A percentile compares a stretch with the other conserved stretches of the same genome.
Conservation (phyloP, 306 rosid species). For the Vicia villosa region DNA sequence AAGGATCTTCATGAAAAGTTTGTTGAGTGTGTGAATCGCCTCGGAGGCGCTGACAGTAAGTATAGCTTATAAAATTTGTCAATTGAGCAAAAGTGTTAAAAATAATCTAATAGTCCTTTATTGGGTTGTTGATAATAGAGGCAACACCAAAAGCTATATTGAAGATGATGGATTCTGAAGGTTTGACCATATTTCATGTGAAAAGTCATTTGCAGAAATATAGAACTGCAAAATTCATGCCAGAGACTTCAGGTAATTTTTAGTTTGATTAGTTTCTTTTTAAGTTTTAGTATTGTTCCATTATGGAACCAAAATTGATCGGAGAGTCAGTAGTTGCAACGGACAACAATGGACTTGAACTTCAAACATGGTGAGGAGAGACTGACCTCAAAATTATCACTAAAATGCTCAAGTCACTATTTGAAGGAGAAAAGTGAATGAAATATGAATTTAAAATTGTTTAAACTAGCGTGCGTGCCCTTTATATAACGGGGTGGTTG, state of each 20-base stretch:
- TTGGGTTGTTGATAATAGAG: constrained; percentile 46
- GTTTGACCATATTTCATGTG: constrained; percentile 86
- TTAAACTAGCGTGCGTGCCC: too few relatives aligned
- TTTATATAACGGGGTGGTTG: too few relatives aligned
- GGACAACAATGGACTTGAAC: too few relatives aligned
- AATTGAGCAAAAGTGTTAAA: neutral
- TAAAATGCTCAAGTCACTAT: too few relatives aligned
- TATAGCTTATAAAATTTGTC: constrained; percentile 15
- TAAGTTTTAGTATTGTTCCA: too few relatives aligned
- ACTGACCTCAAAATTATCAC: too few relatives aligned
- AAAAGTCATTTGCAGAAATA: constrained; percentile 97
- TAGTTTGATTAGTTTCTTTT: too few relatives aligned
- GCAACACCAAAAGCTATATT: constrained; percentile 91
- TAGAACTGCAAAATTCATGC: constrained; percentile 82
- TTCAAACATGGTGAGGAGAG: too few relatives aligned
- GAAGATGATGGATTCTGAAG: constrained; percentile 77
- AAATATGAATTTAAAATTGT: too few relatives aligned
- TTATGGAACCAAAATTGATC: too few relatives aligned
- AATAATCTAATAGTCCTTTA: constrained; percentile 17
- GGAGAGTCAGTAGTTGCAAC: too few relatives aligned
- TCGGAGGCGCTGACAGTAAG: constrained; percentile 91
- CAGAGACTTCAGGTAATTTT: constrained; percentile 65
- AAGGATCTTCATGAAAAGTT: constrained; percentile 93
- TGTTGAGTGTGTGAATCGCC: constrained; percentile 80
- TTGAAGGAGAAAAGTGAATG: too few relatives aligned